Evolutionary conservation across 2,329 filamentous ascomycete species (phyloP).

Genomic region (Fusarium cicatricum): DNA sequence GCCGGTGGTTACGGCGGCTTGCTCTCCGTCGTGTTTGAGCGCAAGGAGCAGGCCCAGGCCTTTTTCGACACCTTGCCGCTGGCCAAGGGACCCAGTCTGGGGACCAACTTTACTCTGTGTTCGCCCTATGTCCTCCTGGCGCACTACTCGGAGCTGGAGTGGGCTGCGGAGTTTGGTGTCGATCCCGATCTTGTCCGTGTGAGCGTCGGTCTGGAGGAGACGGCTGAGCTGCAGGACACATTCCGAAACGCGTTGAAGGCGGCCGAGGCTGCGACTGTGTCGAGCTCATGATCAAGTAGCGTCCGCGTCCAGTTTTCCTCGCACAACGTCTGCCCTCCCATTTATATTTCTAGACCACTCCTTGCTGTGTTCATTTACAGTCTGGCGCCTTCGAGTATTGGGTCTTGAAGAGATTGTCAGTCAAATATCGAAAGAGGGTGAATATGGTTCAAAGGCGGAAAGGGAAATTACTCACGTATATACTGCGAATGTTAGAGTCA

Average conservation of each 20-base stretch:
- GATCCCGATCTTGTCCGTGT: constrained; percentile 82
- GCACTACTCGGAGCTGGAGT: constrained; percentile 91
- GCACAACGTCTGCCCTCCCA: constrained; percentile 6
- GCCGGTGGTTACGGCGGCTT: constrained; percentile 89
- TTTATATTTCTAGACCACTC: not conserved
- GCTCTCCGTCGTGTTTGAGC: constrained; percentile 82
- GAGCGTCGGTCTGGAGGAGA: constrained; percentile 89
- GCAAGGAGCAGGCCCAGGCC: constrained; percentile 72
- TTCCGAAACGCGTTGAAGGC: constrained; percentile 77
- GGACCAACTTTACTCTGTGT: constrained; percentile 94
- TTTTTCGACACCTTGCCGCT: constrained; percentile 91
- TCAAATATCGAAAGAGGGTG: not conserved
- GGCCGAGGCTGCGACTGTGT: constrained; percentile 47
- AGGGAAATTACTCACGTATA: constrained; percentile 11
- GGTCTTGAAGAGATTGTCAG: constrained; percentile 9
- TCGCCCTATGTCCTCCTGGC: constrained; percentile 92
- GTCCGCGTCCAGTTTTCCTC: constrained; percentile 1
- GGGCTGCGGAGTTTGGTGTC: constrained; percentile 84
- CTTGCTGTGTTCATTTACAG: not conserved
- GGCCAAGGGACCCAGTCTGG: constrained; percentile 91
- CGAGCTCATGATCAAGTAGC: constrained; percentile 4
- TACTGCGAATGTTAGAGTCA: not conserved
- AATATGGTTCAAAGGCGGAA: not conserved
- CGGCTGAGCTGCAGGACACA: constrained; percentile 66
- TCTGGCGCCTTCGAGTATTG: not conserved